Evolutionary conservation across 176 grass and related monocot genomes (phyloP).

Genomic region (Oryza glaberrima): DNA sequence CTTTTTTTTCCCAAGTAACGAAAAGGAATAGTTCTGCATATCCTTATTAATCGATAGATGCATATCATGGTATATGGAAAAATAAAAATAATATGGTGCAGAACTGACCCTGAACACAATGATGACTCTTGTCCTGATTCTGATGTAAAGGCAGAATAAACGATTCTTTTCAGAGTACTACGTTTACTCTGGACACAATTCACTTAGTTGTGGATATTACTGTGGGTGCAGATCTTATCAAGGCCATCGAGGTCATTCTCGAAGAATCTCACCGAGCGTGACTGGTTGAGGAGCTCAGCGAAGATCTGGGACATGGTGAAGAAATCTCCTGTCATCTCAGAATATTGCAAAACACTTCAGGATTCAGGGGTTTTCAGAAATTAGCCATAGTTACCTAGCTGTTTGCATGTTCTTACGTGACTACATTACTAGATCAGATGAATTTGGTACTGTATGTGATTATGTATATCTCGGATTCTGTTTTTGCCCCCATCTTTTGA

Average conservation of each 20-base stretch:
- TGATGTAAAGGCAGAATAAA: background rate
- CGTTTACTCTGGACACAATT: background rate
- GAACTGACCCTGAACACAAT: background rate
- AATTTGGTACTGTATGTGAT: background rate
- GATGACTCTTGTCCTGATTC: background rate
- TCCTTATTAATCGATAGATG: background rate
- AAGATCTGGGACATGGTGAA: conserved; percentile 93
- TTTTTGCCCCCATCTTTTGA: background rate
- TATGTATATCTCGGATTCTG: background rate
- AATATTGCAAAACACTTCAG: conserved; percentile 86
- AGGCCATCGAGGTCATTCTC: conserved; percentile 63
- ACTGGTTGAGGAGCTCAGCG: conserved; percentile 86
- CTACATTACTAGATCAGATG: background rate
- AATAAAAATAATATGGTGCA: background rate
- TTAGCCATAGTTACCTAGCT: conserved; percentile 32
- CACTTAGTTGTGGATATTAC: background rate
- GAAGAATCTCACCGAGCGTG: conserved; percentile 77
- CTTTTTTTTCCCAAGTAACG: background rate
- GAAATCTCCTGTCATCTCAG: conserved; percentile 68
- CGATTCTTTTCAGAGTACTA: background rate
- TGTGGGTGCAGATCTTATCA: conserved; percentile 60
- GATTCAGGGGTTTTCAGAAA: conserved; percentile 78
- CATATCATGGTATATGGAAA: background rate
- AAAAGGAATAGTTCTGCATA: background rate
- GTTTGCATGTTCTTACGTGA: background rate